Evolutionary conservation across 805 yeast species (phyloP).

Genomic region (Zygotorulaspora sp.): DNA sequence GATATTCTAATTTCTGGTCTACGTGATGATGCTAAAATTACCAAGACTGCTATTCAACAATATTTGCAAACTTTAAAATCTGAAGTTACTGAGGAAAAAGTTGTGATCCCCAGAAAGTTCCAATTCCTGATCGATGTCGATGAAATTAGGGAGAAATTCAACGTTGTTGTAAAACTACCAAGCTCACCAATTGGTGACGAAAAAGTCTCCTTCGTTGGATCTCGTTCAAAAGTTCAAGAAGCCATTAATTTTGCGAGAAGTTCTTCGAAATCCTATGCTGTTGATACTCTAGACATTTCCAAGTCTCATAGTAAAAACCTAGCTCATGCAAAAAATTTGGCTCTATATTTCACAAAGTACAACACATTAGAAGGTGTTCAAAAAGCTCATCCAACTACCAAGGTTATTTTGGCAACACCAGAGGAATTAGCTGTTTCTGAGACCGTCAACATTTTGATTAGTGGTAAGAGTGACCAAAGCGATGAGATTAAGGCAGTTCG

Average conservation of each 20-base stretch:
- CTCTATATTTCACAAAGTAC: slow-evolving; percentile 57
- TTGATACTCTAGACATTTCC: slow-evolving; percentile 73
- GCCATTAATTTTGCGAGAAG: slow-evolving; percentile 63
- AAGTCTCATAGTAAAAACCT: slow-evolving; percentile 82
- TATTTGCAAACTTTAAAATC: slow-evolving; percentile 43
- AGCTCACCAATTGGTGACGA: slow-evolving; percentile 42
- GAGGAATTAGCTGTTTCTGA: slow-evolving; percentile 42
- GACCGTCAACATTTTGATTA: slow-evolving; percentile 58
- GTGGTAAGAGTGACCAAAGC: slow-evolving; percentile 45
- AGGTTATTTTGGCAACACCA: slow-evolving; percentile 45
- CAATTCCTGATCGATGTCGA: slow-evolving; percentile 64
- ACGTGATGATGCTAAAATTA: slow-evolving; percentile 56
- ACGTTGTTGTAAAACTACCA: slow-evolving; percentile 58
- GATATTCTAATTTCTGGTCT: slow-evolving; percentile 62
- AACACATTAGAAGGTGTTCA: slow-evolving; percentile 44
- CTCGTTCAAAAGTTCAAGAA: slow-evolving; percentile 47
- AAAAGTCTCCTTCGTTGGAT: slow-evolving; percentile 61
- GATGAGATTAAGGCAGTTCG: slow-evolving; percentile 59
- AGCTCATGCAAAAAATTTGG: slow-evolving; percentile 70
- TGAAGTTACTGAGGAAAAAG: slow-evolving; percentile 49
- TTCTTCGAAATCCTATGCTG: slow-evolving; percentile 53
- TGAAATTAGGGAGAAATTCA: slow-evolving; percentile 47
- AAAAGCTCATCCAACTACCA: slow-evolving; percentile 40
- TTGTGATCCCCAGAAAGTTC: slow-evolving; percentile 59
- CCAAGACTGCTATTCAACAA: slow-evolving; percentile 48